These are phyloP conservation scores for Geotrichum aggregatum DNA, from an alignment of 1,139 yeast genomes.

Conservation along the genomic window DNA sequence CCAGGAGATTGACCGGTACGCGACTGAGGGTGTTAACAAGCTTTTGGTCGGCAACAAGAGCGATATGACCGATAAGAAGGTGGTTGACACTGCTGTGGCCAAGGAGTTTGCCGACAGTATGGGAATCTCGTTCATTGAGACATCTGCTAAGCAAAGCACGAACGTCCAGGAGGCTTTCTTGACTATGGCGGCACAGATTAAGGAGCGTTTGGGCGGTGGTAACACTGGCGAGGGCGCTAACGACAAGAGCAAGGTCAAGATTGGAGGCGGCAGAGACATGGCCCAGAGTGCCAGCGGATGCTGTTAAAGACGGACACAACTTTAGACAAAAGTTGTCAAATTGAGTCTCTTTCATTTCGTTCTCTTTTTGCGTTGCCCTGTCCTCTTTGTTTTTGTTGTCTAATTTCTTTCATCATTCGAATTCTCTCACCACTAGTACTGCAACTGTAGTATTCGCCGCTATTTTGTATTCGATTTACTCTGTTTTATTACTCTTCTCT, in stretches of 20 bases:
- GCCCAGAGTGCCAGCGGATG: not conserved
- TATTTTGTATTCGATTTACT: too few relatives aligned
- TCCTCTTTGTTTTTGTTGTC: too few relatives aligned
- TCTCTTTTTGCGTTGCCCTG: not conserved
- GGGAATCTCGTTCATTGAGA: conserved; percentile 87
- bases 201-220: conserved; percentile 63
- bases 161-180: conserved; percentile 94
- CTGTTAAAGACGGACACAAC: not conserved
- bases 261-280: conserved; percentile 1
- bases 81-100: conserved; percentile 97
- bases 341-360: not conserved
- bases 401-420: too few relatives aligned
- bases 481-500: too few relatives aligned
- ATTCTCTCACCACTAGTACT: too few relatives aligned
- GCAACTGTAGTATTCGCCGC: too few relatives aligned
- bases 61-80: conserved; percentile 90
- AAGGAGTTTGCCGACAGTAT: conserved; percentile 90
- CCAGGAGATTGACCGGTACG: conserved; percentile 91
- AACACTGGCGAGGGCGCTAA: conserved; percentile 57
- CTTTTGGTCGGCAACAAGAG: conserved; percentile 96
- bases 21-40: conserved; percentile 93
- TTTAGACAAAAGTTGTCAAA: not conserved
- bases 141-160: conserved; percentile 90
- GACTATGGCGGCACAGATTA: conserved; percentile 84
- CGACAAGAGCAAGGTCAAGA: conserved; percentile 47